Evolutionary conservation across 2,329 filamentous ascomycete species (phyloP).

Genomic region (Stachybotrys echinatus): DNA sequence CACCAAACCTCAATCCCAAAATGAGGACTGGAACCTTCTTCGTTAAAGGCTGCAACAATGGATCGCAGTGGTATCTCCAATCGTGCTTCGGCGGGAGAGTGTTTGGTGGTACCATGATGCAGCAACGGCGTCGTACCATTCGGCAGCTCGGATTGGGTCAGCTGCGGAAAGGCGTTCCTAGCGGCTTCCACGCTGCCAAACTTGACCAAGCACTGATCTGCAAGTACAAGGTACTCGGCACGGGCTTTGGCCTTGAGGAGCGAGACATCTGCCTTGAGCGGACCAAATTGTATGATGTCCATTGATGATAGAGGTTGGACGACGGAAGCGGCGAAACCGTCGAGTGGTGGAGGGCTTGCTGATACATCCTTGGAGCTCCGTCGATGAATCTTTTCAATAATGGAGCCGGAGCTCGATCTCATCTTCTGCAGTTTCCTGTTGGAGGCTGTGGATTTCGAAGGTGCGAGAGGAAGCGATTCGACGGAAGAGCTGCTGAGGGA

Average conservation of each 20-base stretch:
- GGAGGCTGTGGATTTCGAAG: constrained; percentile 24
- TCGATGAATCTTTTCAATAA: constrained; percentile 35
- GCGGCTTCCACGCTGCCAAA: constrained; percentile 44
- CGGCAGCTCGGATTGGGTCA: constrained; percentile 22
- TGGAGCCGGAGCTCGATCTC: constrained; percentile 31
- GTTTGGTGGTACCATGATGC: constrained; percentile 19
- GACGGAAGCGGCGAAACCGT: constrained; percentile 18
- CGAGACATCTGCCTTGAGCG: constrained; percentile 44
- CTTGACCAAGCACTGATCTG: constrained; percentile 44
- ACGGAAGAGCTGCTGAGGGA: constrained; percentile 34
- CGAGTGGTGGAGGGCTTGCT: constrained; percentile 21
- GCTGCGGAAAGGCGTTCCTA: constrained; percentile 39
- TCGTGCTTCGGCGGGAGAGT: constrained; percentile 29
- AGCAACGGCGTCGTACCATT: constrained; percentile 13
- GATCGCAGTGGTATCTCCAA: constrained; percentile 44
- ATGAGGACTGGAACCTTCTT: constrained; percentile 42
- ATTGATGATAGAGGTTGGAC: constrained; percentile 29
- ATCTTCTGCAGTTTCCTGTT: constrained; percentile 30
- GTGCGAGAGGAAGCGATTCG: constrained; percentile 28
- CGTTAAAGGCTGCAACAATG: constrained; percentile 47
- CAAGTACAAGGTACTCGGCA: constrained; percentile 46
- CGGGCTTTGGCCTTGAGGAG: constrained; percentile 44
- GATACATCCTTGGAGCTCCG: constrained; percentile 32
- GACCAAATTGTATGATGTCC: constrained; percentile 38
- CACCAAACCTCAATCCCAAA: constrained; percentile 54